Evolutionary conservation across 2,329 filamentous ascomycete species (phyloP).

Genomic region (Monosporascus sp.): DNA sequence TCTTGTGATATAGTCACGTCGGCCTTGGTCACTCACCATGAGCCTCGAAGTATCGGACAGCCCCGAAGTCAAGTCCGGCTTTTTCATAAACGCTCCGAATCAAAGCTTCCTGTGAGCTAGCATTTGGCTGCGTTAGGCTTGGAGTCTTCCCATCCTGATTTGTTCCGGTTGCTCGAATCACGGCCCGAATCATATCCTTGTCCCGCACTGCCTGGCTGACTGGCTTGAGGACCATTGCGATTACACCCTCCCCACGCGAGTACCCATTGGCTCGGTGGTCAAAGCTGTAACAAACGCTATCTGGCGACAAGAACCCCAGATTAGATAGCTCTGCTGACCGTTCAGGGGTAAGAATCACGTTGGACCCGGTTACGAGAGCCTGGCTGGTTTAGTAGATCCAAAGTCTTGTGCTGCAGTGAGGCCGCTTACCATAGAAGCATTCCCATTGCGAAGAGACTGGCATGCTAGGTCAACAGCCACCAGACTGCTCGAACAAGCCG

Average conservation of each 20-base stretch:
- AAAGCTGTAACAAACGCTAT: conserved; percentile 21
- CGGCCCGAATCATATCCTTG: conserved; percentile 31
- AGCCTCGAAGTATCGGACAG: conserved; percentile 26
- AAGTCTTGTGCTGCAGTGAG: not conserved
- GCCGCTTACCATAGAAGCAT: not conserved
- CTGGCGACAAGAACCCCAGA: not conserved
- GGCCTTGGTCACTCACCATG: conserved; percentile 21
- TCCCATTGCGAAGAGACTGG: not conserved
- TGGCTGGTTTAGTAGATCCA: not conserved
- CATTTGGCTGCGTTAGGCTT: conserved; percentile 17
- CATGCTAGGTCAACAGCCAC: not conserved
- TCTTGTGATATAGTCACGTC: not conserved
- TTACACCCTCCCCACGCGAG: conserved; percentile 37
- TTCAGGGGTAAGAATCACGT: not conserved
- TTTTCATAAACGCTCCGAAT: conserved; percentile 21
- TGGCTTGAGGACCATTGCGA: conserved; percentile 34
- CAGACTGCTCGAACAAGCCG: not conserved
- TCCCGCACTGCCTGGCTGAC: conserved; percentile 34
- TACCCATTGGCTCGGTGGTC: conserved; percentile 38
- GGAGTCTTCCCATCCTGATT: conserved; percentile 31
- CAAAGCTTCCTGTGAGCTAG: conserved; percentile 19
- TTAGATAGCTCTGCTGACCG: not conserved
- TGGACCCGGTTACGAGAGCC: not conserved
- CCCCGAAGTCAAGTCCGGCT: conserved; percentile 14
- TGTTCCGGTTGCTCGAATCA: conserved; percentile 21